These are phyloP conservation scores for Aspergillus novofumigatus DNA, from an alignment of 2,329 filamentous ascomycete genomes.

Conservation along the genomic window DNA sequence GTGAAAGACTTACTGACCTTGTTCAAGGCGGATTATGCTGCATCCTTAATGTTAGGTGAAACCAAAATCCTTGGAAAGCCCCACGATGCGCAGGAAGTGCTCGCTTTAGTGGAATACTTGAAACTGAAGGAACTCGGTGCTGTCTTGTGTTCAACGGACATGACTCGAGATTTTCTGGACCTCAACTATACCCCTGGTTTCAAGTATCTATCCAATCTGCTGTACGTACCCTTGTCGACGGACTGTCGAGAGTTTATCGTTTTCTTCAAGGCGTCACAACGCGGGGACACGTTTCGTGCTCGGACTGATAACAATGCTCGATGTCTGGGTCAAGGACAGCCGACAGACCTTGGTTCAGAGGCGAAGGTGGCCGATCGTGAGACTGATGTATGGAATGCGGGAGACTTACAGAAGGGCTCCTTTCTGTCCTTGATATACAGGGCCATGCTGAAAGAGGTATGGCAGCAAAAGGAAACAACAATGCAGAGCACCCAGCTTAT, in stretches of 20 bases:
- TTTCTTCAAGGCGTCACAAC: slow-evolving; percentile 72
- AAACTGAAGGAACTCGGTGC: slow-evolving; percentile 69
- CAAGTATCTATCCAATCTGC: slow-evolving; percentile 67
- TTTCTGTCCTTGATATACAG: slow-evolving; percentile 85
- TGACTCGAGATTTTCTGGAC: slow-evolving; percentile 74
- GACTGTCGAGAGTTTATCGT: slow-evolving; percentile 81
- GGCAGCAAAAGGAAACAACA: slow-evolving; percentile 83
- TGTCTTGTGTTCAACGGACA: slow-evolving; percentile 73
- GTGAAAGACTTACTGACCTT: slow-evolving; percentile 79
- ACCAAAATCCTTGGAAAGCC: slow-evolving; percentile 77
- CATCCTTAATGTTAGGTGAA: slow-evolving; percentile 80
- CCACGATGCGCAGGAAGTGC: slow-evolving; percentile 73
- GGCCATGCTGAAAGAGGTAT: slow-evolving; percentile 78
- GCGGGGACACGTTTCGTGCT: slow-evolving; percentile 74
- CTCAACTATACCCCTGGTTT: slow-evolving; percentile 77
- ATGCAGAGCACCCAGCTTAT: slow-evolving; percentile 79
- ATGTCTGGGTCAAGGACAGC: slow-evolving; percentile 74
- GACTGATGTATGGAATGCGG: slow-evolving; percentile 70
- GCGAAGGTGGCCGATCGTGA: slow-evolving; percentile 71
- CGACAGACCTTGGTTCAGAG: slow-evolving; percentile 78
- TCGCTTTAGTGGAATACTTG: slow-evolving; percentile 81
- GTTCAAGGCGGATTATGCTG: slow-evolving; percentile 82
- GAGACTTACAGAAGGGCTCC: slow-evolving; percentile 83
- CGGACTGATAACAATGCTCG: slow-evolving; percentile 71
- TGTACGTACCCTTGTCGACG: slow-evolving; percentile 75